These are phyloP conservation scores for Ganoderma resinaceum DNA, from an alignment of 1,284 basidiomycete species.

Conservation along the genomic window DNA sequence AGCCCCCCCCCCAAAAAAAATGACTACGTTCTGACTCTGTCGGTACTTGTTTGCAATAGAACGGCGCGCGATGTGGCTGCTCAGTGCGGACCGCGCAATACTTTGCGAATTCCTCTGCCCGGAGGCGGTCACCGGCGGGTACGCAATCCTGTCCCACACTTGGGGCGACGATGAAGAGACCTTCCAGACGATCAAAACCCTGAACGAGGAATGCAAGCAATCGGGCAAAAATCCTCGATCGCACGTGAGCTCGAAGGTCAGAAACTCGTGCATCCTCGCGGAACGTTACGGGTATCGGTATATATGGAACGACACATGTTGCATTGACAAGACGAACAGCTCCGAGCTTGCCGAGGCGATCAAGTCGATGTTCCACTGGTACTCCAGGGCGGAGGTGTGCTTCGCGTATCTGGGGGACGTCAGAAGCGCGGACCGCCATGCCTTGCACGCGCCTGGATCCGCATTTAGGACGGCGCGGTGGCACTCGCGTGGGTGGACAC, in stretches of 20 bases:
- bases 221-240: no score
- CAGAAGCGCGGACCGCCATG: background rate
- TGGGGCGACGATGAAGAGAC: conserved; percentile 9
- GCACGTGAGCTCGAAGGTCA: conserved; percentile 23
- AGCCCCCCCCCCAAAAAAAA: no score
- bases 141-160: conserved; percentile 25
- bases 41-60: no score
- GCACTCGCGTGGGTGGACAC: no score
- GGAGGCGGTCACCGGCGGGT: background rate
- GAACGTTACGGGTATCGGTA: conserved; percentile 10
- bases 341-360: no score
- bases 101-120: no score
- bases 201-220: no score
- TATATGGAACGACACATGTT: conserved; percentile 27
- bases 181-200: background rate
- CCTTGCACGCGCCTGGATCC: background rate
- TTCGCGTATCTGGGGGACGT: conserved; percentile 25
- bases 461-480: background rate
- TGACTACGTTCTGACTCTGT: no score
- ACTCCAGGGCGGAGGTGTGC: conserved; percentile 23
- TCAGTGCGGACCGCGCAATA: no score
- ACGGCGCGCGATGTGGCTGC: no score
- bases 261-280: conserved; percentile 17
- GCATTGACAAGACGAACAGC: conserved; percentile 28
- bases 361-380: no score